Evolutionary conservation across 805 yeast species (phyloP), one percentile per base, ranked within the genome.

Genomic region (Yamadazyma takamatsuzukensis): DNA sequence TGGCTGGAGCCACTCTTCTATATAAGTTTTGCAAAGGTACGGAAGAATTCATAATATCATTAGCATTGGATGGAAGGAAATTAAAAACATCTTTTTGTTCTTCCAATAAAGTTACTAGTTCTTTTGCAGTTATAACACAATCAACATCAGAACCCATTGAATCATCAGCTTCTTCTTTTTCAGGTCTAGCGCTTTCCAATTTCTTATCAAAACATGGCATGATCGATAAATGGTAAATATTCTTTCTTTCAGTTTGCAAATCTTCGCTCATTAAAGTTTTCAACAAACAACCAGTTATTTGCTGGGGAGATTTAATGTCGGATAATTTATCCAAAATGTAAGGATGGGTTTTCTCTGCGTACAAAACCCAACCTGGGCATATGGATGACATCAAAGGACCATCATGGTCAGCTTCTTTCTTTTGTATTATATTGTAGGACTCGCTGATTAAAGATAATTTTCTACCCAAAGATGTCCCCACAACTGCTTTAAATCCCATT

Each of bases 171-270:
- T 44, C 56, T 13, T 59, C 67, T 32, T 69, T 62, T 43, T 86
- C 96, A 0, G 84, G 80, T 40, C 97, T 70, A 3, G 95, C 88
- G 17, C 96, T 93, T 61, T 93, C 98, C 25, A 89, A 70, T 56
- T 93, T 93, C 61, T 93, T 93, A 56, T 93, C 98, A 55, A 93
- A 93, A 49, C 97, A 90, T 2, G 98, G 97, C 97, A 90, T 90
- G 14, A 93, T 67, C 6, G 93, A 74, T 34, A 93, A 59, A 54
- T 90, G 97, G 51, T 86, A 93, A 0, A 88, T 60, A 2, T 72
- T 48, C 0, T 62, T 51, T 9, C 64, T 50, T 12, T 52, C 14
- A 56, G 60, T 44, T 4, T 31, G 29, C 6, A 51, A 41, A 12
- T 61, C 61, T n/a, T 42, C 31, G 2, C 69, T 49, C 3, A 64